These are phyloP conservation scores for Colletotrichum phormii DNA, from an alignment of 2,329 filamentous ascomycete species.

Conservation along the genomic window DNA sequence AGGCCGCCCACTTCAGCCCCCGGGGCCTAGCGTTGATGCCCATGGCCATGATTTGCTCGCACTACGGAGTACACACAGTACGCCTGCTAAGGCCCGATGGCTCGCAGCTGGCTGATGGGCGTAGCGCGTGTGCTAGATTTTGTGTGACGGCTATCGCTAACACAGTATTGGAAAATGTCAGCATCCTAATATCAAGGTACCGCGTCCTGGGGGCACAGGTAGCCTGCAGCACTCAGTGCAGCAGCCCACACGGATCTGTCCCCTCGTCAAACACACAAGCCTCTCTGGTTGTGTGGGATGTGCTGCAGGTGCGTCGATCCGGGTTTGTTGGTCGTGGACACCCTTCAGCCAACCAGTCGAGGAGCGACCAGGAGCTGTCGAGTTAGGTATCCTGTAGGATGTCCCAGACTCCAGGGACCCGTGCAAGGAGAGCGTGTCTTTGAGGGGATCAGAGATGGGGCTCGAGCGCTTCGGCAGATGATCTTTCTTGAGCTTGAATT, in stretches of 20 bases:
- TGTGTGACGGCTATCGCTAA: not conserved
- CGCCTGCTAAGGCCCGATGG: not conserved
- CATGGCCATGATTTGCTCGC: not conserved
- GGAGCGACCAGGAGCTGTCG: not conserved
- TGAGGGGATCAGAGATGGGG: conserved; percentile 6
- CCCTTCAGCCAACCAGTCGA: not conserved
- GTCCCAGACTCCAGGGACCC: conserved; percentile 9
- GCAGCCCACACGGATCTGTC: conserved; percentile 10
- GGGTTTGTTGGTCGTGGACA: conserved; percentile 10
- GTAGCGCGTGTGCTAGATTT: not conserved
- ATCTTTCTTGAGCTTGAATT: conserved; percentile 19
- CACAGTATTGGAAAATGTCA: not conserved
- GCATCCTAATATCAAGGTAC: not conserved
- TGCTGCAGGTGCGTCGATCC: conserved; percentile 27
- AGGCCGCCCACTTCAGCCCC: not conserved
- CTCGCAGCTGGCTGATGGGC: not conserved
- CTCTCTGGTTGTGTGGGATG: conserved; percentile 23
- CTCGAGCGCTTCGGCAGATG: conserved; percentile 31
- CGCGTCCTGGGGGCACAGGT: not conserved
- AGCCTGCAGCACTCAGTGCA: not conserved
- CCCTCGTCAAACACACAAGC: conserved; percentile 19
- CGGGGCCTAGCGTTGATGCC: not conserved
- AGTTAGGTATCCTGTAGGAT: not conserved
- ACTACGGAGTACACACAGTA: not conserved
- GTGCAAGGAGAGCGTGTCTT: conserved; percentile 9